phyloP scores from a whole-genome alignment of 345 rosid genomes.

The Syzygium jambos region DNA sequence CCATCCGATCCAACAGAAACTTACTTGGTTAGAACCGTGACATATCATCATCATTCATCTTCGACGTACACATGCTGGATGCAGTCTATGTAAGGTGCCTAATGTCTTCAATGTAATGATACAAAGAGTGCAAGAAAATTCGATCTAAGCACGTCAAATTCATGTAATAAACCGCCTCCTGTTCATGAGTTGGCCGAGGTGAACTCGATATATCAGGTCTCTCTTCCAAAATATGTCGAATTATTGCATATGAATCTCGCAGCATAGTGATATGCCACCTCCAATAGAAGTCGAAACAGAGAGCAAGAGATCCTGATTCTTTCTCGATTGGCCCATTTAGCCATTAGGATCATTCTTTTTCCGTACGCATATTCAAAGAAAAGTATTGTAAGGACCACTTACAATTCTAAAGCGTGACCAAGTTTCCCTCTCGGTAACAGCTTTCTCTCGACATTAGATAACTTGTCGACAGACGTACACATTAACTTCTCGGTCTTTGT shows the following conservation, averaged over 20 bases:
- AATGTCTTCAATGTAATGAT: background rate
- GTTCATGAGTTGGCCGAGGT: background rate
- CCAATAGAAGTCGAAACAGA: background rate
- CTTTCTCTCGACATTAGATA: background rate
- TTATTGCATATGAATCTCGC: background rate
- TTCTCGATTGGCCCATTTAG: background rate
- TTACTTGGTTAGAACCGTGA: background rate
- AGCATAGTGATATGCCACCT: background rate
- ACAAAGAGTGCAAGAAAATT: background rate
- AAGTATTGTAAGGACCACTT: constrained; percentile 1
- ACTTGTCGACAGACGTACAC: background rate
- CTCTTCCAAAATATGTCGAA: background rate
- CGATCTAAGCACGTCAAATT: background rate
- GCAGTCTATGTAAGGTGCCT: background rate
- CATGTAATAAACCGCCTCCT: background rate
- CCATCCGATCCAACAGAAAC: background rate
- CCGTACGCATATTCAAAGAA: background rate
- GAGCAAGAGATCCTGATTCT: background rate
- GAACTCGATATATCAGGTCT: background rate
- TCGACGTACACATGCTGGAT: background rate
- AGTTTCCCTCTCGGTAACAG: background rate
- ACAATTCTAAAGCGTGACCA: background rate
- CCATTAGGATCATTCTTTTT: background rate
- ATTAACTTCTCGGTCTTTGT: background rate
- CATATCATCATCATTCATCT: background rate